Percentiles rank a stretch among this genome's conserved stretches.
phyloP scores from a whole-genome alignment of 352 stramenopile genomes.

The Phytophthora fragariaefolia region DNA sequence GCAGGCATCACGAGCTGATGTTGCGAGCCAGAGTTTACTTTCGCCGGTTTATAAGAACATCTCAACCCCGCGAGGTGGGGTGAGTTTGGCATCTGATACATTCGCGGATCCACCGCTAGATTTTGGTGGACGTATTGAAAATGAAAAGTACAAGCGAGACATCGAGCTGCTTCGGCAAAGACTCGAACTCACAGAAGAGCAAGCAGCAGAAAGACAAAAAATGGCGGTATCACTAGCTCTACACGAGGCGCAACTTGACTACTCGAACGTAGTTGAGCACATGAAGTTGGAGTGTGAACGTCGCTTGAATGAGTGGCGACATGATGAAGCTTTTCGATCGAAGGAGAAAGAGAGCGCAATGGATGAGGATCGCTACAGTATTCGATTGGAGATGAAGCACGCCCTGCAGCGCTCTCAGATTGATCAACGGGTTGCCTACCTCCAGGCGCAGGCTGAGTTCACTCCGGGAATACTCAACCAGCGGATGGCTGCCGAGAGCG shows the following conservation, averaged over 20 bases:
- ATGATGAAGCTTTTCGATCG: conserved; percentile 58
- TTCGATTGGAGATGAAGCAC: conserved; percentile 69
- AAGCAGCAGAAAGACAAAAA: conserved; percentile 58
- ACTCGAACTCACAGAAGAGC: conserved; percentile 56
- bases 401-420: conserved; percentile 64
- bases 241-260: conserved; percentile 53
- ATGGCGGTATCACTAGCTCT: conserved; percentile 58
- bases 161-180: conserved; percentile 69
- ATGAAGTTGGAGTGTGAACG: conserved; percentile 58
- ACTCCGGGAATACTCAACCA: neutral
- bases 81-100: neutral
- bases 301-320: conserved; percentile 54
- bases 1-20: conserved; percentile 45
- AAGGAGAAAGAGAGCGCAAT: conserved; percentile 60
- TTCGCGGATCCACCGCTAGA: conserved; percentile 12
- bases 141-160: conserved; percentile 73
- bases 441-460: conserved; percentile 46
- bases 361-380: conserved; percentile 74
- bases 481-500: conserved; percentile 24
- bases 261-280: conserved; percentile 55
- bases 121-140: conserved; percentile 54
- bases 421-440: conserved; percentile 62
- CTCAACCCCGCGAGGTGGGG: neutral
- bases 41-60: conserved; percentile 9
- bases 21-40: conserved; percentile 33